Evolutionary conservation across 106 monocot genomes (phyloP), one percentile per base, ranked within the genome.

Genomic region (Ottelia alismoides): DNA sequence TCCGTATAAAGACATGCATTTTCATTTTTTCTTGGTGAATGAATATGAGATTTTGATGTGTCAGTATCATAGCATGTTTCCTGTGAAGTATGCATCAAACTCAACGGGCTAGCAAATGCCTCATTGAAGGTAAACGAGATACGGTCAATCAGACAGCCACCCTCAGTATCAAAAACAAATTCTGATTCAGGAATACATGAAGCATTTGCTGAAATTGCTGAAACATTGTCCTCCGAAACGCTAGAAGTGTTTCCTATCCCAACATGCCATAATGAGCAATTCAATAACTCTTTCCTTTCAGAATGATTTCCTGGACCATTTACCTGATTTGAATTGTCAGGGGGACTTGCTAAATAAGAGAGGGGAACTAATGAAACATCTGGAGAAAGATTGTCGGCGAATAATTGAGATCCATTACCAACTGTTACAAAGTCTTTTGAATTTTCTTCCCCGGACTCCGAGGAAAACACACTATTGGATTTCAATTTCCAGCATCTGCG

Each of bases 161-260:
- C 51, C 56, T 75, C 70, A 62, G 53, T 40, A 43, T 22, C 74
- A 31, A 67, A 51, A 47, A 69, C 28, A 22, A 77, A 56, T 52
- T 62, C 72, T 28, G 83, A 84, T 81, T 88, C 87, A 16, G 84
- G 80, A 47, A 75, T 65, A 45, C 56, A 75, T n/a, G 84, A 82
- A 31, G 76, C 61, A 45, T 78, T 72, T 44, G 69, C 83, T 47
- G 72, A 51, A 24, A 12, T 25, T 35, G 35, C n/a, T n/a, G n/a
- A n/a, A n/a, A n/a, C n/a, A n/a, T n/a, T n/a, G n/a, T n/a, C n/a
- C n/a, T n/a, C n/a, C n/a, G n/a, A n/a, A n/a, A n/a, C n/a, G n/a
- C n/a, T n/a, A 53, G 76, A 83, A 74, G 65, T 28, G 46, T 67
- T 64, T 52, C 44, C 26, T 20, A 25, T 23, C 49, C 47, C 64